Evolutionary conservation across 208 protist species (phyloP), one percentile per base, ranked within the genome.

Genomic region (Crithidia brevicula): DNA sequence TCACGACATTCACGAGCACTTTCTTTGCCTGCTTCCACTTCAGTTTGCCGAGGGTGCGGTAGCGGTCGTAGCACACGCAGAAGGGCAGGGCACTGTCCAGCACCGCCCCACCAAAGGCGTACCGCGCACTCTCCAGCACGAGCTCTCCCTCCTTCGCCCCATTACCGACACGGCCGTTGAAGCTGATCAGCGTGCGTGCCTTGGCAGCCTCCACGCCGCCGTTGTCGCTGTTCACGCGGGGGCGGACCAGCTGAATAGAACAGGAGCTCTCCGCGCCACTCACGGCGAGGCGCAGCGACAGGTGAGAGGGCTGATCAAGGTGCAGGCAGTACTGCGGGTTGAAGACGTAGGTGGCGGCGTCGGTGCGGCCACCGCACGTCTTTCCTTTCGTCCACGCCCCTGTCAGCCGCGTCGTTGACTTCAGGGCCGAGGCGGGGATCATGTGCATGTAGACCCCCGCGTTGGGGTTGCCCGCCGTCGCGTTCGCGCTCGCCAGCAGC

Each of bases 361-460:
- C 72, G 33, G 62, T 83, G 56, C 81, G 79, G 27, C 89, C 89
- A 38, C 89, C 89, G 52, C 86, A 95, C 28, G 63, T 90, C 67
- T 86, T 80, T 42, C 86, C 89, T 59, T 87, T 89, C 62, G 77
- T 72, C 86, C 86, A 95, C 42, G 43, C 40, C 7, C 89, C 86
- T 3, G 74, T 52, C 27, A 74, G 34, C 31, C 68, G 63, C 16
- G 78, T 83, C 42, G 71, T 81, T 36, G 82, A 63, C 58, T 72
- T 77, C 3, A 95, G 80, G 49, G 67, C 66, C 23, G 74, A 83
- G 27, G 62, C 50, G 20, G 86, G 86, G 33, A 95, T 88, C 42
- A 72, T 72, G 62, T 95, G 89, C 84, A 95, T 93, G 74, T 81
- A 95, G 30, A 96, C 88, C 20, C 85, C 85, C 1, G 51, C 27